These are phyloP conservation scores for Sporothrix phasma DNA, from an alignment of 2,329 filamentous ascomycete species.

Conservation along the genomic window DNA sequence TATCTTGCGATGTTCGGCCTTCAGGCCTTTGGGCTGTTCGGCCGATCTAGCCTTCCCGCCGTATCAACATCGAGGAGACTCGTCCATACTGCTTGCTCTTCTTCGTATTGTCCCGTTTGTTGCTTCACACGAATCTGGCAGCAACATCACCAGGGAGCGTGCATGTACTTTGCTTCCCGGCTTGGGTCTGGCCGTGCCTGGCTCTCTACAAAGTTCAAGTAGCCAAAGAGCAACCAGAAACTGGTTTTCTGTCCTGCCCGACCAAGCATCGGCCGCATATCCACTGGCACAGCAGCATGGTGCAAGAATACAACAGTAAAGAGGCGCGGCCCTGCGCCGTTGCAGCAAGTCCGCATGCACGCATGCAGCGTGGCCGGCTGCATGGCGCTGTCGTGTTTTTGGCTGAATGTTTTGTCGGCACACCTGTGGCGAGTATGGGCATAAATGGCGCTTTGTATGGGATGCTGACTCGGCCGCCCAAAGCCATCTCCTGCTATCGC, in stretches of 20 bases:
- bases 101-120: too few relatives aligned
- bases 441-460: background rate
- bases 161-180: background rate
- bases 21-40: background rate
- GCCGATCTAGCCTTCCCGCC: too few relatives aligned
- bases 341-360: background rate
- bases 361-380: background rate
- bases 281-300: slow-evolving; percentile 4
- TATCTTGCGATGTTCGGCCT: background rate
- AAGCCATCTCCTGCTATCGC: background rate
- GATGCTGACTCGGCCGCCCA: background rate
- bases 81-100: too few relatives aligned
- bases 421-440: background rate
- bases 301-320: background rate
- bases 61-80: too few relatives aligned
- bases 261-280: background rate
- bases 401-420: background rate
- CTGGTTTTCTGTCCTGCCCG: slow-evolving; percentile 1
- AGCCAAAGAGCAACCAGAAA: background rate
- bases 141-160: background rate
- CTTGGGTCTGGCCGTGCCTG: background rate
- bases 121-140: too few relatives aligned
- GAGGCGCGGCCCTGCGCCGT: background rate
- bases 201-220: too few relatives aligned
- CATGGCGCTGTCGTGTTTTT: background rate